These are phyloP conservation scores for Zasmidium angulare DNA, from an alignment of 2,329 filamentous ascomycete genomes.

Conservation along the genomic window DNA sequence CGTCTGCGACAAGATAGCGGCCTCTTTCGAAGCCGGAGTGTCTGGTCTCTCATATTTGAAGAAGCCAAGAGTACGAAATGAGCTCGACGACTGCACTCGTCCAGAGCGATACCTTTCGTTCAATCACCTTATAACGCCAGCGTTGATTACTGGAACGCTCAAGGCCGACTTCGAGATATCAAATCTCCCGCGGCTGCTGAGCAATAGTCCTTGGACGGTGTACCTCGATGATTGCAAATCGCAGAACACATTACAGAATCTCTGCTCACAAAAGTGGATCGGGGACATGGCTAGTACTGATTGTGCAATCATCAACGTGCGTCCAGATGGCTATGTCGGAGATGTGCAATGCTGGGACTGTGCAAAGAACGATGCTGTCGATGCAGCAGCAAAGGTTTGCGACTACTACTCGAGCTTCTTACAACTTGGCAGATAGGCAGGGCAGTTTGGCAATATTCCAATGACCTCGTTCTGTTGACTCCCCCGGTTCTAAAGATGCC, in stretches of 20 bases:
- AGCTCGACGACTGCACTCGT: constrained; percentile 65
- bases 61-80: constrained; percentile 57
- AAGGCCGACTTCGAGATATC: constrained; percentile 65
- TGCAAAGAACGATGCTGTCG: not conserved
- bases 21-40: constrained; percentile 56
- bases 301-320: constrained; percentile 65
- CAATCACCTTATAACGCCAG: constrained; percentile 69
- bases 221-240: constrained; percentile 67
- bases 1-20: constrained; percentile 58
- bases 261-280: constrained; percentile 69
- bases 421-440: not conserved
- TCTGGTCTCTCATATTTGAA: constrained; percentile 63
- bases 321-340: constrained; percentile 73
- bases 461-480: not conserved
- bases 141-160: constrained; percentile 64
- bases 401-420: constrained; percentile 53
- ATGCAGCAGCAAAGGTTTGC: constrained; percentile 49
- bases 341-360: constrained; percentile 51
- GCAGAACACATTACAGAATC: constrained; percentile 51
- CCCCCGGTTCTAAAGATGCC: too few species aligned
- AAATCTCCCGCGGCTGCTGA: constrained; percentile 61
- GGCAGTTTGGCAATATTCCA: not conserved
- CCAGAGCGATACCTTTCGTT: constrained; percentile 68
- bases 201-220: constrained; percentile 68
- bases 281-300: constrained; percentile 58